Base-by-base conservation (phyloP, 2,329 filamentous ascomycete genomes). In the Aspergillus brasiliensis region DNA sequence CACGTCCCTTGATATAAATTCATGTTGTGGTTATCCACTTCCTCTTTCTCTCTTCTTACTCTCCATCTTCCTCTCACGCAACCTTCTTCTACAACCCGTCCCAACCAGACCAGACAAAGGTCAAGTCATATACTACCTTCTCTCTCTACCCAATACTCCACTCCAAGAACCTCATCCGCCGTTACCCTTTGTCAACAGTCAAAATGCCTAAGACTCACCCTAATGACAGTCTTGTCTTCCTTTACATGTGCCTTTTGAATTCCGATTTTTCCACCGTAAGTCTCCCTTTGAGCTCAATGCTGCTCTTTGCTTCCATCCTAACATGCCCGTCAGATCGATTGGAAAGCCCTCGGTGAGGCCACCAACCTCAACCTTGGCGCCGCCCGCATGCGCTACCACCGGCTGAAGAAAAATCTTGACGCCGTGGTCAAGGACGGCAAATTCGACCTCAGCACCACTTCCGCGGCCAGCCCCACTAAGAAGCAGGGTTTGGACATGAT, bases 191-290 rank as follows among this genome's bases (percentile, higher is more conserved):
- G 23, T 28, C 23, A 23, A 8, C 42, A 38, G 19, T 34, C 44
- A 59, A 19, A n/a, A 64, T 62, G 77, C 73, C 74, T 15, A 77
- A 75, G 58, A 71, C 73, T 21, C 73, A 75, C 60, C 65, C 75
- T 3, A 75, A 79, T 48, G 73, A 75, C 54, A 77, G 73, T 58
- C 65, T 78, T 27, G 70, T 72, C 65, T 80, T 81, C 61, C 70
- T 81, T 25, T 80, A 77, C 64, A 69, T 75, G 28, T 80, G 77
- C 62, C 66, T 80, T 23, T 69, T 76, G 59, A 74, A 75, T 52
- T 75, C 75, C 5, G 73, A 77, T 44, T 68, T 70, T 63, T 75
- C 71, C 64, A 65, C 65, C n/a, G 77, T 78, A 71, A 64, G 75
- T 21, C 19, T n/a, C 46, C 13, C 25, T 8, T 13, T 8, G 2